phyloP scores from a whole-genome alignment of 768 basidiomycete genomes.

The Mycena venus region DNA sequence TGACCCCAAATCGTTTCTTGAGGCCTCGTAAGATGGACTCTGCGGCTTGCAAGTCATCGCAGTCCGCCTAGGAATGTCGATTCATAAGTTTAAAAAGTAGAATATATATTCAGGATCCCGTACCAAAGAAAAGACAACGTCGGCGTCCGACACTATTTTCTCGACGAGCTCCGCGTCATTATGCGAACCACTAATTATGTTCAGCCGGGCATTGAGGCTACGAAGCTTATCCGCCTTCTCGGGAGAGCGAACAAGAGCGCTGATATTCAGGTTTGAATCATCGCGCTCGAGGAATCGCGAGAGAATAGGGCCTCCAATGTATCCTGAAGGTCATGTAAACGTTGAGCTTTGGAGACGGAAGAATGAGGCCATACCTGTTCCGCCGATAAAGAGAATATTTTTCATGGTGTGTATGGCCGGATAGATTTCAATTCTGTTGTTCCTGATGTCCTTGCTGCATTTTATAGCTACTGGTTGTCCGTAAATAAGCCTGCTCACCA shows the following conservation, averaged over 20 bases:
- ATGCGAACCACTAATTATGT: slow-evolving; percentile 43
- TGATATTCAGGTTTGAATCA: neutral
- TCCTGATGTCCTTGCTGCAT: neutral
- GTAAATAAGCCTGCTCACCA: slow-evolving; percentile 11
- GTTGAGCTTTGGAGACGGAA: neutral
- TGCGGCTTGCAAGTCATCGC: slow-evolving; percentile 19
- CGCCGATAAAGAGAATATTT: slow-evolving; percentile 22
- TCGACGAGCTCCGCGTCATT: slow-evolving; percentile 44
- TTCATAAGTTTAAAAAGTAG: neutral
- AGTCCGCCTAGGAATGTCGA: slow-evolving; percentile 14
- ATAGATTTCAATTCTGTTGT: neutral
- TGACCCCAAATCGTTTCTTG: slow-evolving; percentile 15
- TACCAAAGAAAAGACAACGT: slow-evolving; percentile 48
- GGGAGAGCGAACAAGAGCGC: slow-evolving; percentile 10
- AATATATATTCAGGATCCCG: neutral
- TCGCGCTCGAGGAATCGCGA: slow-evolving; percentile 5
- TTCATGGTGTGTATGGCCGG: neutral
- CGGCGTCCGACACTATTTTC: slow-evolving; percentile 40
- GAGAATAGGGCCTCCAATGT: slow-evolving; percentile 18
- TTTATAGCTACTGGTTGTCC: neutral
- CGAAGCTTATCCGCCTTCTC: neutral
- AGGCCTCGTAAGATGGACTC: slow-evolving; percentile 24
- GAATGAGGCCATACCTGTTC: slow-evolving; percentile 1
- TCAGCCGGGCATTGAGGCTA: neutral
- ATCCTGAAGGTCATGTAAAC: neutral